Base-by-base conservation (phyloP, 805 yeast species). In the Blastobotrys americana region DNA sequence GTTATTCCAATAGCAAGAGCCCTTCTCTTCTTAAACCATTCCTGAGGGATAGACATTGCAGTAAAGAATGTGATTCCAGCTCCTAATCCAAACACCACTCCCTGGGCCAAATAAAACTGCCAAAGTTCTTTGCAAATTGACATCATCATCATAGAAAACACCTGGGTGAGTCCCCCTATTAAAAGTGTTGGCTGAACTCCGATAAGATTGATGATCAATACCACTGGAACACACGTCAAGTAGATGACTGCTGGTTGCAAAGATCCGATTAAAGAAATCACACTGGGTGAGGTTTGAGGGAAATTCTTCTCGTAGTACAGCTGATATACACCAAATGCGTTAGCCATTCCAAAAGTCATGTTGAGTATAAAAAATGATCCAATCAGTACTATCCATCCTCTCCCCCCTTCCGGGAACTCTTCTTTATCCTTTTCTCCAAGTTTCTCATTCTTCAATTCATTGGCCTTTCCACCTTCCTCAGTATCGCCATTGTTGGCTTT, bases 281-380 rank as follows among this genome's bases (percentile, higher is more conserved):
- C 74, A 44, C 68, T 68, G 15, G 76, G 64, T 25, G 65, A 55
- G 2, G 73, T 73, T 10, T 68, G 66, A 1, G 70, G 66, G 45
- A 73, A 77, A 21, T 50, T 50, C 10, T 60, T 40, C 18, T 67
- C 63, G 52, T 78, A 79, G 55, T 71, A 75, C 31, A 71, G 64
- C 43, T 78, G 73, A 54, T 75, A 80, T 3, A 77, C 76, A 21
- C 83, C 84, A 59, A 65, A 79, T 2, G 76, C 66, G 34, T 78
- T 74, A 45, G 74, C 74, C 62, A 77, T 67, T 15, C 85, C 85
- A 71, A 75, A 78, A 0, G 80, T 72, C 46, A 73, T 58, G 53
- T 71, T 55, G 68, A 68, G 57, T 57, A 68, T 55, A 15, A 72
- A 61, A 63, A 74, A 70, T 0, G 69, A 67, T 16, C 74, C 76